Base-by-base conservation (phyloP, 2,329 filamentous ascomycete genomes). In the Cercospora sp. region DNA sequence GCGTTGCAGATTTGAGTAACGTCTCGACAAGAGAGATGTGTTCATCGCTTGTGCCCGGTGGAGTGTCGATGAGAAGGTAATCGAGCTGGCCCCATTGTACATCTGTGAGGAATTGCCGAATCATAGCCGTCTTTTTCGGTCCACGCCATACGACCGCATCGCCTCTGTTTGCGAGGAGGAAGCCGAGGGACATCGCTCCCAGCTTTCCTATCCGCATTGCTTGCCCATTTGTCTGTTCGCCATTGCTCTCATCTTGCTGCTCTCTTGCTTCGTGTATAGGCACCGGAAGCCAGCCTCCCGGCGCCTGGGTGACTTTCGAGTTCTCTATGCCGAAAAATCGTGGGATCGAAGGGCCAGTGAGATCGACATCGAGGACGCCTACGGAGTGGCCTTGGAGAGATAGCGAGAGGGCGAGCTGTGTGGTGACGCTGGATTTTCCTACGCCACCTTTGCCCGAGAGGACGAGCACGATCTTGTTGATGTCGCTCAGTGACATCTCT, bases 51-150 rank as follows among this genome's bases (percentile, higher is more conserved):
- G 95, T 99, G 2, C 95, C 95, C 0, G 95, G 95, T 12, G 95
- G 95, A 3, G 95, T 99, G 80, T 99, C 95, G 76, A 99, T 92
- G 68, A 99, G 87, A 0, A 99, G 85, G 77, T 92, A 98, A 78
- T 98, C 94, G n/a, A 92, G 88, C 26, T 90, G 87, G 64, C 88
- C 87, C 95, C 95, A 98, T 31, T 92, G 85, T 4, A 97, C 94
- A 76, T 97, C 94, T 1, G 91, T 91, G 30, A 99, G 84, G 78
- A 99, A 99, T 79, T 99, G 95, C 48, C 94, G 89, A 67, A 99
- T 93, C 95, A 99, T 99, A 61, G 95, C 95, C 4, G 95, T 99
- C 83, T 99, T 99, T 82, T 99, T 99, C 2, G 95, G 95, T 0
- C 95, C 95, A 63, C 95, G 88, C 95, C 95, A 99, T 45, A 99